These are phyloP conservation scores for Drosera capensis DNA, from an alignment of 148 eudicot genomes.

Conservation along the genomic window DNA sequence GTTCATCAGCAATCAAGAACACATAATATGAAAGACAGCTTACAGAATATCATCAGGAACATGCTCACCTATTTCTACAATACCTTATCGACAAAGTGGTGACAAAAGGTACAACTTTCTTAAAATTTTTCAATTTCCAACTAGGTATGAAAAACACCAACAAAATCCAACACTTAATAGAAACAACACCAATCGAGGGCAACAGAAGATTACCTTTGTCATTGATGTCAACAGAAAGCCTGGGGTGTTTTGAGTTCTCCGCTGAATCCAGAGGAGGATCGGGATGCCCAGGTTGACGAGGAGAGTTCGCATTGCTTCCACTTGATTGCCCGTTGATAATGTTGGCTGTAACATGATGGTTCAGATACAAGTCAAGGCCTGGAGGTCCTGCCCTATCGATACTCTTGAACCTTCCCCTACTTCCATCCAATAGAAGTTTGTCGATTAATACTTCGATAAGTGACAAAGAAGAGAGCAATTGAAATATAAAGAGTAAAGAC, in stretches of 20 bases:
- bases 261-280: conserved; percentile 26
- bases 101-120: too few species aligned
- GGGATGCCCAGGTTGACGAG: conserved; percentile 38
- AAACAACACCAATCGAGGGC: too few species aligned
- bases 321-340: conserved; percentile 24
- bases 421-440: conserved; percentile 5
- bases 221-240: conserved; percentile 29
- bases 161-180: too few species aligned
- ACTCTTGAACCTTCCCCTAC: conserved; percentile 85
- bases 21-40: too few species aligned
- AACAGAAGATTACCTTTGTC: conserved; percentile 46
- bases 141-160: too few species aligned
- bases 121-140: too few species aligned
- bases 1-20: too few species aligned
- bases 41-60: too few species aligned
- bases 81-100: too few species aligned
- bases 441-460: not conserved
- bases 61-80: too few species aligned
- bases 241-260: conserved; percentile 29
- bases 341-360: conserved; percentile 37
- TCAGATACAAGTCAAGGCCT: conserved; percentile 51
- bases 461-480: not conserved
- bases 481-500: not conserved
- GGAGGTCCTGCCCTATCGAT: conserved; percentile 52
- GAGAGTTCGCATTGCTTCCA: conserved; percentile 27